Conservation (phyloP, 2,329 filamentous ascomycete species). For the Xylogone sp. region DNA sequence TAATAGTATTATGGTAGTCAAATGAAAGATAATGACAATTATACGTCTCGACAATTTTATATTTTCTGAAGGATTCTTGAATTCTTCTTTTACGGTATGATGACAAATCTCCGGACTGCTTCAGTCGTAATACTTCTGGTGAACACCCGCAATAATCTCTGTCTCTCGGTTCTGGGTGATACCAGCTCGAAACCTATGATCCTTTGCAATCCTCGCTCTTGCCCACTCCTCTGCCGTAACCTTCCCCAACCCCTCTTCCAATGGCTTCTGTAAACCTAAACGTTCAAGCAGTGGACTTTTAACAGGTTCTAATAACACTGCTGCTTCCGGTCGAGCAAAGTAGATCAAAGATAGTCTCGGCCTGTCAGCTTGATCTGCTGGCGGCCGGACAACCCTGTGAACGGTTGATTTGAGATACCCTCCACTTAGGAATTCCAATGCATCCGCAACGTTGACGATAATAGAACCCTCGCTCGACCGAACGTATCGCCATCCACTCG, state of each 20-base stretch:
- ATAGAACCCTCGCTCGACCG: slow-evolving; percentile 42
- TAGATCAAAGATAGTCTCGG: slow-evolving; percentile 38
- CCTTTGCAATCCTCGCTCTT: slow-evolving; percentile 25
- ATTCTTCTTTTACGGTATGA: too few species aligned
- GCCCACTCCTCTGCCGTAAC: slow-evolving; percentile 41
- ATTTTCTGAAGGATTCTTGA: too few species aligned
- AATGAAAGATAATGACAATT: too few species aligned
- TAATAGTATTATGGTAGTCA: too few species aligned
- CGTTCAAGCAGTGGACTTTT: neutral
- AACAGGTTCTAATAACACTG: neutral
- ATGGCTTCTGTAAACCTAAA: slow-evolving; percentile 1
- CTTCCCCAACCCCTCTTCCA: slow-evolving; percentile 28
- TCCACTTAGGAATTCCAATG: slow-evolving; percentile 42
- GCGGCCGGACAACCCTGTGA: slow-evolving; percentile 27
- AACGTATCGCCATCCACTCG: slow-evolving; percentile 44
- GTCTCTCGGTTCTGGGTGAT: slow-evolving; percentile 10
- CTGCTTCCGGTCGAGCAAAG: slow-evolving; percentile 28
- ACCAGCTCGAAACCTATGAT: slow-evolving; percentile 12
- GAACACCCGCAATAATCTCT: slow-evolving; percentile 16
- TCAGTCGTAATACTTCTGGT: slow-evolving; percentile 24
- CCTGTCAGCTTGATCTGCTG: slow-evolving; percentile 26
- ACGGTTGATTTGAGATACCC: slow-evolving; percentile 37
- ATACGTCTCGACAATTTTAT: too few species aligned
- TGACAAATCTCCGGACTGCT: too few species aligned
- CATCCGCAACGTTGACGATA: slow-evolving; percentile 45